These are phyloP conservation scores for Plantago elongata DNA, from an alignment of 257 asterid species.

Conservation along the genomic window DNA sequence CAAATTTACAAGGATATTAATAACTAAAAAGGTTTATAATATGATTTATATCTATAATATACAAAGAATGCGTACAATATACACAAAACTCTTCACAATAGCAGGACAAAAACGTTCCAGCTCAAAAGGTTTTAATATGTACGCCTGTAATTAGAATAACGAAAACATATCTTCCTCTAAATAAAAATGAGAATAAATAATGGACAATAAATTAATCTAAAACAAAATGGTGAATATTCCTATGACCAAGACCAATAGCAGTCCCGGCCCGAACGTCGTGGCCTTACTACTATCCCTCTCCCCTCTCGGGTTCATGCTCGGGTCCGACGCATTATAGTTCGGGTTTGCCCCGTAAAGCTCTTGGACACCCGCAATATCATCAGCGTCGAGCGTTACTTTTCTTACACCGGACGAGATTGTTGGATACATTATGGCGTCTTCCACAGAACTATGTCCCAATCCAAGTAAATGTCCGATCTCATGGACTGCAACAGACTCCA, in stretches of 20 bases:
- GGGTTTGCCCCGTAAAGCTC: slow-evolving; percentile 76
- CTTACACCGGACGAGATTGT: slow-evolving; percentile 50
- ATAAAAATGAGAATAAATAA: too few relatives aligned
- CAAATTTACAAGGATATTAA: too few relatives aligned
- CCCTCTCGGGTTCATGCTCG: slow-evolving; percentile 30
- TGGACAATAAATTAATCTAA: too few relatives aligned
- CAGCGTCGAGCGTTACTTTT: slow-evolving; percentile 55
- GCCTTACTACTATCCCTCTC: slow-evolving; percentile 39
- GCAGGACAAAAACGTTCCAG: too few relatives aligned
- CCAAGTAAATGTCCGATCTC: slow-evolving; percentile 92
- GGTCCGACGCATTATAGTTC: slow-evolving; percentile 39
- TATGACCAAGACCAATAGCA: slow-evolving; percentile 1
- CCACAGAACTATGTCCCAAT: slow-evolving; percentile 82
- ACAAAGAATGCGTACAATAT: too few relatives aligned
- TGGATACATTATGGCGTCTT: slow-evolving; percentile 78
- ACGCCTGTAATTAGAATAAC: too few relatives aligned
- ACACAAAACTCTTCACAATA: too few relatives aligned
- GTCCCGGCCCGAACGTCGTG: slow-evolving; percentile 4
- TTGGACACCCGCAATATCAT: slow-evolving; percentile 63
- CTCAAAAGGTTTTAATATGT: too few relatives aligned
- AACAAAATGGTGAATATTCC: slow-evolving; percentile 24
- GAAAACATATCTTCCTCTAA: too few relatives aligned
- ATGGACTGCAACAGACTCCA: slow-evolving; percentile 89
- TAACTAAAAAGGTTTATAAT: too few relatives aligned
- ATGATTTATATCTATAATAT: too few relatives aligned